Evolutionary conservation across 23 red algal genomes (phyloP).

Genomic region (Gracilaria domingensis): DNA sequence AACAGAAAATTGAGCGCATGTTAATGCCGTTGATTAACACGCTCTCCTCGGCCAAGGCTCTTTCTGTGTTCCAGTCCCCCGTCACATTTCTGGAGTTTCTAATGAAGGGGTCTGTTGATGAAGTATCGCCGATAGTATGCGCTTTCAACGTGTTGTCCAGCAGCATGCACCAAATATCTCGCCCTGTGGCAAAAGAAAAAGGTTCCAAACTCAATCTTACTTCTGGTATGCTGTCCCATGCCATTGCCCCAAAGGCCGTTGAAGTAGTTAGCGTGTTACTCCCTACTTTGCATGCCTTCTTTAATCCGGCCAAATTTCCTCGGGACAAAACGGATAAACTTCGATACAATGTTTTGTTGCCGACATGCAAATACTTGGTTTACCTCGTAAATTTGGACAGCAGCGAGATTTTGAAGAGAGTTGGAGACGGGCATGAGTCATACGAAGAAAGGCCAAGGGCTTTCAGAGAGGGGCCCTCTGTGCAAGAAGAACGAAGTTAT

Average conservation of each 20-base stretch:
- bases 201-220: not conserved
- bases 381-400: constrained; percentile 50
- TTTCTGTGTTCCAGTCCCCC: constrained; percentile 32
- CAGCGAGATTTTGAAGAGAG: constrained; percentile 10
- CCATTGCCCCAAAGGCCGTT: constrained; percentile 49
- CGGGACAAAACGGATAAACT: not conserved
- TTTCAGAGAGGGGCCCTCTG: constrained; percentile 30
- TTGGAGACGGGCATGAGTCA: constrained; percentile 3
- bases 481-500: constrained; percentile 37
- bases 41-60: not conserved
- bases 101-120: constrained; percentile 3
- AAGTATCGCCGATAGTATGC: constrained; percentile 3
- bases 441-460: not conserved
- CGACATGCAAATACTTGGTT: constrained; percentile 49
- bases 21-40: constrained; percentile 24
- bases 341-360: constrained; percentile 27
- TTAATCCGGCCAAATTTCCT: constrained; percentile 36
- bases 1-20: constrained; percentile 37
- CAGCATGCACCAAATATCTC: constrained; percentile 44
- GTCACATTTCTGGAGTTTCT: constrained; percentile 17
- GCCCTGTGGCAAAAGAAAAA: not conserved
- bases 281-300: constrained; percentile 46
- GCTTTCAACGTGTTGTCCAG: constrained; percentile 41
- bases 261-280: constrained; percentile 13
- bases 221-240: constrained; percentile 38